A percentile compares a stretch with the other conserved stretches of the same genome.
These are phyloP conservation scores for Aspergillus pseudoterreus DNA, from an alignment of 2,329 filamentous ascomycete genomes.

Conservation along the genomic window DNA sequence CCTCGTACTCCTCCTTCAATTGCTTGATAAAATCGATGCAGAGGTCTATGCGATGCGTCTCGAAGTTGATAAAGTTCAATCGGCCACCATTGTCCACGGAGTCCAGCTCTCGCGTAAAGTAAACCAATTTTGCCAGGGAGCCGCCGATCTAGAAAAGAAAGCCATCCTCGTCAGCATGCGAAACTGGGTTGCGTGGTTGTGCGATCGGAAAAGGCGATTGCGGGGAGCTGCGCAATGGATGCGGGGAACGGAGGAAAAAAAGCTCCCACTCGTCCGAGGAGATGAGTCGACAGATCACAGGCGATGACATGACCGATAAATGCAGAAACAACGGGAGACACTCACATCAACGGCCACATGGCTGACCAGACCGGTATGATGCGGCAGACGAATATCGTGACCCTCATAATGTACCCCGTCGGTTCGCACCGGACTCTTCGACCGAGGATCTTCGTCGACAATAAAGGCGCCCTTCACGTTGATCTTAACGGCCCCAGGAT, in stretches of 20 bases:
- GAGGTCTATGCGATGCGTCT: constrained; percentile 89
- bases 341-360: constrained; percentile 94
- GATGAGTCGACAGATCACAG: not conserved
- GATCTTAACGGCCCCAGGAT: constrained; percentile 75
- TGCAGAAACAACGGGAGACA: constrained; percentile 21
- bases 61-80: constrained; percentile 92
- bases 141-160: constrained; percentile 77
- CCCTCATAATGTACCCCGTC: constrained; percentile 67
- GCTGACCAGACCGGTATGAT: constrained; percentile 91
- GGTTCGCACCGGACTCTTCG: constrained; percentile 47
- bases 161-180: constrained; percentile 6
- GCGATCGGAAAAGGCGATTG: constrained; percentile 18
- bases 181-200: constrained; percentile 1
- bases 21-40: constrained; percentile 89
- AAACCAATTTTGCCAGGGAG: constrained; percentile 92
- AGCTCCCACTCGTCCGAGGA: not conserved
- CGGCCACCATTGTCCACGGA: constrained; percentile 79
- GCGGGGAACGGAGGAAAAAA: constrained; percentile 27
- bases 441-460: constrained; percentile 70
- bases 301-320: constrained; percentile 7
- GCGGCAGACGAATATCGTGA: constrained; percentile 91
- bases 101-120: constrained; percentile 85
- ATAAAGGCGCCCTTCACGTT: constrained; percentile 97
- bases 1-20: constrained; percentile 76
- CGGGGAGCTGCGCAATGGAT: constrained; percentile 24